A percentile compares a stretch with the other conserved stretches of the same genome.
Conservation (phyloP, 148 eudicot species). For the Rhododendron griersonianum region DNA sequence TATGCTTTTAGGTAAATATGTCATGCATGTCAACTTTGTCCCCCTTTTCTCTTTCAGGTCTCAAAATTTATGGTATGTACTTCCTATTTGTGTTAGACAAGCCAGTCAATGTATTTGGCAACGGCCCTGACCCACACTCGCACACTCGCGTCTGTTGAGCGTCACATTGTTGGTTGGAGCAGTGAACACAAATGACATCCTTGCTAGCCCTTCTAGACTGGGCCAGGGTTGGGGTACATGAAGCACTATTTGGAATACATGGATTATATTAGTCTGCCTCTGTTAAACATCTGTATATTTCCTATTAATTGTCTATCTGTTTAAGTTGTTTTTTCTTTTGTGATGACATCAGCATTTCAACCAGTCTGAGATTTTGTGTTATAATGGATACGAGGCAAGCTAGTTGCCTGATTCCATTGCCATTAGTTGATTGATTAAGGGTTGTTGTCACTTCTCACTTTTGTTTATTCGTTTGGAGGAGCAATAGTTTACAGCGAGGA, state of each 20-base stretch:
- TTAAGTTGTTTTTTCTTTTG: not conserved
- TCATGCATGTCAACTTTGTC: slow-evolving; percentile 11
- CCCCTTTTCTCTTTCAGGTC: not conserved
- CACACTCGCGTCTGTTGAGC: not conserved
- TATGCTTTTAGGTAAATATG: slow-evolving; percentile 71
- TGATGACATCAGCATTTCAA: not conserved
- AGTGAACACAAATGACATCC: not conserved
- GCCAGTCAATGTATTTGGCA: not conserved
- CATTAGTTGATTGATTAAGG: not conserved
- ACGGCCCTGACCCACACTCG: no score
- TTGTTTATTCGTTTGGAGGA: not conserved
- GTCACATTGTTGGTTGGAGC: not conserved
- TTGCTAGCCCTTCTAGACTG: not conserved
- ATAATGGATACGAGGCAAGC: not conserved
- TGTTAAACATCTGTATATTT: not conserved
- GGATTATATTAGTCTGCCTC: not conserved
- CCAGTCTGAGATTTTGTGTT: not conserved
- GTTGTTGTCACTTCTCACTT: not conserved
- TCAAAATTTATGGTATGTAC: not conserved
- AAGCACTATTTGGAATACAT: not conserved
- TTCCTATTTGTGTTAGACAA: slow-evolving; percentile 1
- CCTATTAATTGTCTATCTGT: not conserved
- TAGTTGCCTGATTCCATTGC: not conserved
- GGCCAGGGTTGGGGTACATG: not conserved
- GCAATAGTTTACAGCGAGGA: not conserved